Evolutionary conservation across 768 basidiomycete species (phyloP), one percentile per base, ranked within the genome.

Genomic region (Leccinum rimulosum): DNA sequence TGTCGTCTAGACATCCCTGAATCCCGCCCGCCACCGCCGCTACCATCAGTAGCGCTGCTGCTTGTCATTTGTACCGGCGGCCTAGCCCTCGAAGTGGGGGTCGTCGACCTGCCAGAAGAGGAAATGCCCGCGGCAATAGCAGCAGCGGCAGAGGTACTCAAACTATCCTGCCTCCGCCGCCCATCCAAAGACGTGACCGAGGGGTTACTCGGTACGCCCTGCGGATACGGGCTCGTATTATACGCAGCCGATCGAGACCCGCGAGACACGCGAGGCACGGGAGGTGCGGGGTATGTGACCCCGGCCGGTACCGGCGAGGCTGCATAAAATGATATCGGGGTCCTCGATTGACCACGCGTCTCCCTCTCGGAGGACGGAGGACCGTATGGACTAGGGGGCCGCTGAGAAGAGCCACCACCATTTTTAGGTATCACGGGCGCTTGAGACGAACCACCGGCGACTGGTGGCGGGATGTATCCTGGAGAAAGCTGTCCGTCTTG

Each of bases 221-320:
- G 57, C 47, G 55, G 25, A 52, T 61, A 28, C 5, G 49, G 1
- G 8, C 48, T 43, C 14, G 45, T 55, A 3, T 50, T 60, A 53
- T 60, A 68, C 4, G 56, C 15, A n/a, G 64, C 61, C 0, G 66
- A 65, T 25, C 72, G 72, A 17, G 68, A 62, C 22, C 22, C 22
- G 22, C 22, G 22, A 22, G 22, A 22, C 22, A 22, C 22, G 22
- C 22, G 22, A 22, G 22, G 22, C 47, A 73, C 55, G 14, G 72
- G 73, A 35, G 71, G 71, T 1, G 57, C 66, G 7, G 72, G 69
- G 31, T 73, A 73, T 3, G 61, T 61, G 40, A 71, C 27, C 0
- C 66, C 71, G 9, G 58, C 15, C 33, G 72, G 72, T 8, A 68
- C 64, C 8, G 71, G 64, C 10, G 72, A 64, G 12, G 64, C 28